Conservation (phyloP, 345 rosid genomes). For the Eucalyptus cloeziana region DNA sequence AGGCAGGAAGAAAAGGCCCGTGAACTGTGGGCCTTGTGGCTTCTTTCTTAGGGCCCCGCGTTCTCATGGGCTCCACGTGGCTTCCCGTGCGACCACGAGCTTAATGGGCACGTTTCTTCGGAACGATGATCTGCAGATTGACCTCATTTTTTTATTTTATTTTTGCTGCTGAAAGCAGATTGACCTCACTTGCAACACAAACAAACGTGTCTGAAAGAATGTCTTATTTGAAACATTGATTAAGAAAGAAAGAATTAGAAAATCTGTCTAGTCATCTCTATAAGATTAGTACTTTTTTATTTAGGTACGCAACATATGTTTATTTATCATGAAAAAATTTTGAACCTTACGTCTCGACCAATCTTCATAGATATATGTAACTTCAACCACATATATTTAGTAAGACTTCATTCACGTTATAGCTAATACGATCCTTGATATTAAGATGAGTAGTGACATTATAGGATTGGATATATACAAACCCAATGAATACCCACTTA, state of each 20-base stretch:
- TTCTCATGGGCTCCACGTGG: neutral
- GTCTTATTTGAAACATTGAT: neutral
- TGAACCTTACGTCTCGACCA: accelerated
- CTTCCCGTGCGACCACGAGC: neutral
- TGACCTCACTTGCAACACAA: neutral
- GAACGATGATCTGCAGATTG: neutral
- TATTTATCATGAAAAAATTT: neutral
- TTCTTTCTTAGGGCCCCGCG: neutral
- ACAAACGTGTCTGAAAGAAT: neutral
- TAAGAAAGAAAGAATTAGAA: neutral
- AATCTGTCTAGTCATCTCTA: neutral
- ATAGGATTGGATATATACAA: neutral
- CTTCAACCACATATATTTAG: accelerated
- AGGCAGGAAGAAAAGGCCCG: neutral
- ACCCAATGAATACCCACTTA: neutral
- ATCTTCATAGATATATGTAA: accelerated
- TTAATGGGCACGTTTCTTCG: neutral
- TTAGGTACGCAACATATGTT: neutral
- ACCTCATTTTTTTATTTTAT: neutral
- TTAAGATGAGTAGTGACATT: neutral
- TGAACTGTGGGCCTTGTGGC: neutral
- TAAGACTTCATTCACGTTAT: neutral
- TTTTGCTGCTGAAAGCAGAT: neutral
- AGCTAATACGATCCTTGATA: accelerated
- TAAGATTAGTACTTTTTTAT: neutral